phyloP scores from a whole-genome alignment of 352 stramenopile genomes.

The Pythium dissimile region DNA sequence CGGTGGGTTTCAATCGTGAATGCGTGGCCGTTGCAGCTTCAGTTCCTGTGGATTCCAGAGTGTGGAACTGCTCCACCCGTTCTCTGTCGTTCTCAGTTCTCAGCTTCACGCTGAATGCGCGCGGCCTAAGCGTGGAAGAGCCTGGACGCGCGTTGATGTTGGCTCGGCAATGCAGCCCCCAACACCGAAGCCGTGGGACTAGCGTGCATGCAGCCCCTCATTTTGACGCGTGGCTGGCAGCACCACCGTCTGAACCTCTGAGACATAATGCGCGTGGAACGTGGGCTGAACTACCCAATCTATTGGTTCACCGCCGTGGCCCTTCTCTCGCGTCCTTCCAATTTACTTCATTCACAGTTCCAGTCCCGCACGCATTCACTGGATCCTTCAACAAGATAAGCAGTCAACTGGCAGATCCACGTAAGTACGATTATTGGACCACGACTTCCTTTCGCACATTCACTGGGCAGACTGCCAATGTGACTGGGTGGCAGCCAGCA shows the following conservation, averaged over 20 bases:
- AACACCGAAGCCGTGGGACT: constrained; percentile 7
- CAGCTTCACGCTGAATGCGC: not conserved
- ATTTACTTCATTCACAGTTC: constrained; percentile 2
- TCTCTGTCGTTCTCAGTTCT: constrained; percentile 7
- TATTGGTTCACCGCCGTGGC: not conserved
- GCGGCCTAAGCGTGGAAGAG: not conserved
- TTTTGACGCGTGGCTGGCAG: not conserved
- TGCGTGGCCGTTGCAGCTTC: too few relatives aligned
- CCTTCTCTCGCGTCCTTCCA: not conserved
- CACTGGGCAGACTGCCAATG: too few relatives aligned
- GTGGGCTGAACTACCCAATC: not conserved
- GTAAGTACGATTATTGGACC: constrained; percentile 3
- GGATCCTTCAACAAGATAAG: not conserved
- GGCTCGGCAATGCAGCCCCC: not conserved
- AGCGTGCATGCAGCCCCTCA: constrained; percentile 1
- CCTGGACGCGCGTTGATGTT: not conserved
- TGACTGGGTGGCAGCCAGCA: not conserved
- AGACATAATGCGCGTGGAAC: constrained; percentile 13
- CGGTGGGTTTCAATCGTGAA: too few relatives aligned
- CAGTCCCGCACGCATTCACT: not conserved
- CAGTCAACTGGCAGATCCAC: not conserved
- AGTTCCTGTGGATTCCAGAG: too few relatives aligned
- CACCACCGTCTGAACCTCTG: constrained; percentile 15
- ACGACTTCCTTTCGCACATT: not conserved
- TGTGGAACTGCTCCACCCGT: too few relatives aligned